Evolutionary conservation across 352 stramenopile genomes (phyloP), one percentile per base, ranked within the genome.

Genomic region (Globisporangium megalacanthum): DNA sequence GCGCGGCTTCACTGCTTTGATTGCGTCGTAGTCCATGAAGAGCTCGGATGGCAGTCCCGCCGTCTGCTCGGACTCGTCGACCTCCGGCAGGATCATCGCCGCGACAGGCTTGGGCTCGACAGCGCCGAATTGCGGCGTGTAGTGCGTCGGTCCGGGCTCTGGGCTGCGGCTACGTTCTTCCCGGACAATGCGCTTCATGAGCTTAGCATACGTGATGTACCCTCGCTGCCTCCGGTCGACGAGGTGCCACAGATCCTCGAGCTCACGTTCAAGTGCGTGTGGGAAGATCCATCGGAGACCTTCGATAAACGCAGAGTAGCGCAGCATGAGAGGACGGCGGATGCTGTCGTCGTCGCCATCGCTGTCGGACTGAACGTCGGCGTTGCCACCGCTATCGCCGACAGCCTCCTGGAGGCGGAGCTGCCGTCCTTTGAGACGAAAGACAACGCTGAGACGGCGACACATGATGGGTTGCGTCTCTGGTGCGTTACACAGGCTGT

Each of bases 21-120:
- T 77, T 0, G 67, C 64, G 13, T 90, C 68, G 49, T 90, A 88
- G 60, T 92, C 70, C 55, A 92, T 92, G 25, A 85, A 84, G 1
- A 88, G 33, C 14, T 84, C 70, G 6, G 79, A 89, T 11, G 76
- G 67, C 0, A 77, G 62, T 1, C 77, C 77, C 2, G 59, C 39
- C 0, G 67, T 56, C 8, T 62, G 54, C 35, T 81, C 67, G 0
- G 60, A 36, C 22, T 77, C 62, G 0, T 61, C 31, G 0, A 64
- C 58, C n/a, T 76, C 61, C 3, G 77, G 79, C 4, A 89, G 57
- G 17, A 92, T 89, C 22, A 89, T 42, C 0, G 78, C 66, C 35
- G 68, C 55, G 0, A 68, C 48, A 0, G 73, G 54, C 0, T 72
- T 72, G 11, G 77, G 68, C 52, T 77, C 71, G 10, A 83, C 66